Evolutionary conservation across 306 rosid species (phyloP).

Genomic region (Begonia peltatifolia): DNA sequence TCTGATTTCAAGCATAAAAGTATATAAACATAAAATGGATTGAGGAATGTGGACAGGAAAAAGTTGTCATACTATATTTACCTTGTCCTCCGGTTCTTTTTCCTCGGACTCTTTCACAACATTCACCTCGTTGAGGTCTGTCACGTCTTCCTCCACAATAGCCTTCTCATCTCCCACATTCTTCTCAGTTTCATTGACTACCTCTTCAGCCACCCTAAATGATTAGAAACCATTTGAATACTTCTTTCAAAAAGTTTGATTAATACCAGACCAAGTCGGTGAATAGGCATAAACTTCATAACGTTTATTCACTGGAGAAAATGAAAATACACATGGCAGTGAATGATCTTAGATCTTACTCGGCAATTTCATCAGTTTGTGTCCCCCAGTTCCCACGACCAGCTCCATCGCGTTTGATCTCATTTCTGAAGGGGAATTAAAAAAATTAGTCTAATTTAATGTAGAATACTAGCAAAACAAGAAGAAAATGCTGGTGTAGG

Average conservation of each 20-base stretch:
- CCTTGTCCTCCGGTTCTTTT: constrained; percentile 82
- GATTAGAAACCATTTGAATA: too few relatives aligned
- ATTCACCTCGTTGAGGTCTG: constrained; percentile 38
- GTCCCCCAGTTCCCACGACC: constrained; percentile 98
- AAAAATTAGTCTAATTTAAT: not conserved
- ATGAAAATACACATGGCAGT: too few relatives aligned
- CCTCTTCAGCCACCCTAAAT: constrained; percentile 56
- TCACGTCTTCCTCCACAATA: constrained; percentile 34
- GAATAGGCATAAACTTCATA: too few relatives aligned
- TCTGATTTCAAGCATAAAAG: too few relatives aligned
- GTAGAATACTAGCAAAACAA: too few relatives aligned
- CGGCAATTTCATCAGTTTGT: constrained; percentile 46
- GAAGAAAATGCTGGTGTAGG: not conserved
- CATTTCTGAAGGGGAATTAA: constrained; percentile 30
- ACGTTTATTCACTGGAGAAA: too few relatives aligned
- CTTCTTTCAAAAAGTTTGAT: too few relatives aligned
- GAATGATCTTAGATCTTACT: constrained; percentile 19
- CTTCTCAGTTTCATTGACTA: constrained; percentile 45
- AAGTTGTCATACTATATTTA: constrained; percentile 6
- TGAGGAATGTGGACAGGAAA: not conserved
- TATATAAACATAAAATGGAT: not conserved
- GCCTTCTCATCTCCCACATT: constrained; percentile 63
- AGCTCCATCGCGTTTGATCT: constrained; percentile 67
- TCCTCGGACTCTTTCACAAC: constrained; percentile 51
- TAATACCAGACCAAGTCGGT: too few relatives aligned